These are phyloP conservation scores for Craterostigma plantagineum DNA, from an alignment of 257 asterid genomes.

Conservation along the genomic window DNA sequence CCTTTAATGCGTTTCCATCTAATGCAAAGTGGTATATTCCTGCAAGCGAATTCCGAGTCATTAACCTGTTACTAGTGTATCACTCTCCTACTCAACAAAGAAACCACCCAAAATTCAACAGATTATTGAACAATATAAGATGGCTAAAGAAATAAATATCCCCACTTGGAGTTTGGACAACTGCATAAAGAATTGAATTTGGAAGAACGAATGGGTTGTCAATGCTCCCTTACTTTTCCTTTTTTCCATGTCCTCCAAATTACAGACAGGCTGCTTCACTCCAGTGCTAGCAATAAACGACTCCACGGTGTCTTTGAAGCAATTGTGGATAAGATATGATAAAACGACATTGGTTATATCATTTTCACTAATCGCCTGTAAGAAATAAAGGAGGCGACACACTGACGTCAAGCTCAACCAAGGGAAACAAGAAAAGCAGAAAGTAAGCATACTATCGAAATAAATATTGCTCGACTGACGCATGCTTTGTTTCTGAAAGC, in stretches of 20 bases:
- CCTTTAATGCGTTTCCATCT: conserved; percentile 56
- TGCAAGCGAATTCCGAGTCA: conserved; percentile 20
- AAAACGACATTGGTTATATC: no score
- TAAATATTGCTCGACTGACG: no score
- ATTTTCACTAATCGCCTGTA: conserved; percentile 16
- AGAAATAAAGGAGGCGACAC: not conserved
- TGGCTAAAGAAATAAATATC: no score
- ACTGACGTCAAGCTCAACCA: not conserved
- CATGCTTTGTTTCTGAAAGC: no score
- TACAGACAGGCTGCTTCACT: no score
- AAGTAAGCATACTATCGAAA: not conserved
- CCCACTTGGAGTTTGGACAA: no score
- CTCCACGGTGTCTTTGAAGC: conserved; percentile 1
- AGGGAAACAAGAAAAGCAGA: no score
- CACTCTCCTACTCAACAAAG: not conserved
- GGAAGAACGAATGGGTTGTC: no score
- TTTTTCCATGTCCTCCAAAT: no score
- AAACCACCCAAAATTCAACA: not conserved
- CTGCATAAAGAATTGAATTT: not conserved
- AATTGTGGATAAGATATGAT: no score
- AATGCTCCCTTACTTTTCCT: no score
- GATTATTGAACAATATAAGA: not conserved
- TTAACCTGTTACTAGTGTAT: not conserved
- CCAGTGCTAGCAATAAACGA: no score
- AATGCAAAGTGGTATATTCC: conserved; percentile 44